These are phyloP conservation scores for Penicillium goetzii DNA, from an alignment of 495 filamentous ascomycete genomes.

Conservation along the genomic window DNA sequence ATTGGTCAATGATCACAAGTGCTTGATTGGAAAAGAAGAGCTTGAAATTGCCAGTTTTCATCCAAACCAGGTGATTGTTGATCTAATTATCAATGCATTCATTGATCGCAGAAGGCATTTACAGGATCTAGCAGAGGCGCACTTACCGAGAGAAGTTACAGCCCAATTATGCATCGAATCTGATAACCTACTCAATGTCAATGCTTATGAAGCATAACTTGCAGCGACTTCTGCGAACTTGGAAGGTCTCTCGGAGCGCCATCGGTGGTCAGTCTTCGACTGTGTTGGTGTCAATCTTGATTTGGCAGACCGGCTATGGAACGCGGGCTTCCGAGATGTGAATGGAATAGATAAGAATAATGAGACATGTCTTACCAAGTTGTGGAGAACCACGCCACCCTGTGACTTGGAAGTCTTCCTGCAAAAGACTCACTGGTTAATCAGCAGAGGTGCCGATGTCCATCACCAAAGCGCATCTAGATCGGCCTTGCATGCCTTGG, in stretches of 20 bases:
- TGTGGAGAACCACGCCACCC: background rate
- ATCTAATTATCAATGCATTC: slow-evolving; percentile 7
- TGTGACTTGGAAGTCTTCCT: slow-evolving; percentile 8
- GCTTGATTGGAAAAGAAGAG: slow-evolving; percentile 12
- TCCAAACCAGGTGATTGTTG: slow-evolving; percentile 13
- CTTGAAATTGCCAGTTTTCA: slow-evolving; percentile 6
- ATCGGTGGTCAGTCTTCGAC: slow-evolving; percentile 15
- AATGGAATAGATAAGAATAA: slow-evolving; percentile 8
- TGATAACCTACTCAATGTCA: background rate
- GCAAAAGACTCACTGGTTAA: slow-evolving; percentile 14
- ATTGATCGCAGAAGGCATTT: slow-evolving; percentile 15
- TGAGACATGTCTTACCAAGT: slow-evolving; percentile 6
- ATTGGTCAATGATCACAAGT: slow-evolving; percentile 12
- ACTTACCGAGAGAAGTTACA: slow-evolving; percentile 12
- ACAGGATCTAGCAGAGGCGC: slow-evolving; percentile 9
- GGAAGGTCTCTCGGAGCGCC: slow-evolving; percentile 10
- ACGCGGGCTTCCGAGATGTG: slow-evolving; percentile 13
- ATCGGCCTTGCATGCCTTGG: slow-evolving; percentile 14
- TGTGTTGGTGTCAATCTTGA: slow-evolving; percentile 14
- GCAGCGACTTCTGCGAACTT: slow-evolving; percentile 8
- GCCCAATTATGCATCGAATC: slow-evolving; percentile 6
- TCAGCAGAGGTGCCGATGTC: slow-evolving; percentile 15
- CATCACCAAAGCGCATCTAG: slow-evolving; percentile 2
- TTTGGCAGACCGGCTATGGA: slow-evolving; percentile 10
- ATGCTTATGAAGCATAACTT: slow-evolving; percentile 17